phyloP scores from a whole-genome alignment of 768 basidiomycete species.

The Termitomyces eurrhizus region DNA sequence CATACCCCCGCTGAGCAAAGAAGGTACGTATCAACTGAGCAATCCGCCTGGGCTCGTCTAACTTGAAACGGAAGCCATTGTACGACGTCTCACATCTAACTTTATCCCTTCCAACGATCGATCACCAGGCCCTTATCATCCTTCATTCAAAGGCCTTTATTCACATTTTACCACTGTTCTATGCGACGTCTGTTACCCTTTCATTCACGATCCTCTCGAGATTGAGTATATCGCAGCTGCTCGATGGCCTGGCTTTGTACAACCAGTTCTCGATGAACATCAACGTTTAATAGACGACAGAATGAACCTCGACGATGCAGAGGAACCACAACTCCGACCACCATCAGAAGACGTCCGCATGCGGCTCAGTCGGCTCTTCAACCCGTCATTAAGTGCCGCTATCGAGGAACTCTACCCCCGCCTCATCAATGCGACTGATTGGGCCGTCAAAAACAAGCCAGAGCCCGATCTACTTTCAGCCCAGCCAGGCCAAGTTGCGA shows the following conservation, averaged over 20 bases:
- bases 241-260: conserved; percentile 76
- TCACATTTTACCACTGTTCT: conserved; percentile 58
- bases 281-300: conserved; percentile 14
- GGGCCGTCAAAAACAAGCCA: conserved; percentile 53
- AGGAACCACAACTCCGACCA: conserved; percentile 20
- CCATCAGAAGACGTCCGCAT: conserved; percentile 61
- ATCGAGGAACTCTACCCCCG: conserved; percentile 70
- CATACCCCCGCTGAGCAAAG: conserved; percentile 48
- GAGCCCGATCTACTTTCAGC: conserved; percentile 34
- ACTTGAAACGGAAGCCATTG: conserved; percentile 22
- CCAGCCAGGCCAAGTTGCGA: conserved; percentile 19
- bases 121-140: conserved; percentile 40
- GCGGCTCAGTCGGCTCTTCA: conserved; percentile 61
- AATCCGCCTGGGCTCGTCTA: not conserved
- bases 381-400: conserved; percentile 55
- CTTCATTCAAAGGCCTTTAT: conserved; percentile 55
- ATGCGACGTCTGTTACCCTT: conserved; percentile 58
- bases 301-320: conserved; percentile 20
- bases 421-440: conserved; percentile 56
- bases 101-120: conserved; percentile 24
- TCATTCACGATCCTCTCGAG: conserved; percentile 64
- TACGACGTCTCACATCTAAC: conserved; percentile 33
- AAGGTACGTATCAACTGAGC: conserved; percentile 37
- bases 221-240: conserved; percentile 74
- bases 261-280: conserved; percentile 58